Base-by-base conservation (phyloP, 2,329 filamentous ascomycete genomes). In the Claviceps sp. region DNA sequence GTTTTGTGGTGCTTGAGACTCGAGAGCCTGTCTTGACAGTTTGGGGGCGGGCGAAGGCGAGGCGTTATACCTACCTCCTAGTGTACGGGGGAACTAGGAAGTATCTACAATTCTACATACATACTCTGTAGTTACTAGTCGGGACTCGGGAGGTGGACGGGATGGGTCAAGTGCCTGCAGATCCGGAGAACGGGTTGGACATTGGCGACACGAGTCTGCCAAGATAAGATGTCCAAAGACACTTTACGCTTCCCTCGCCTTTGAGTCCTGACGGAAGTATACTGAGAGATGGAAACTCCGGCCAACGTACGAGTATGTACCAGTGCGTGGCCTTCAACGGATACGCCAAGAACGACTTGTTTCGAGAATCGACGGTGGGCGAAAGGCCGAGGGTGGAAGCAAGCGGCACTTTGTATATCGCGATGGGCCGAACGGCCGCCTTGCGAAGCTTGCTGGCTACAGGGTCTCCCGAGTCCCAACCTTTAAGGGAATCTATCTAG, bases 101-200 rank as follows among this genome's bases (percentile, higher is more conserved):
- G 41, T 43, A 43, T 16, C 19, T 43, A 43, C 19, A 19, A 19
- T 19, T 10, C 5, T 41, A 42, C 17, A 19, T 42, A n/a, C 17
- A 1, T 19, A 19, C 17, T 19, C 1, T 2, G 1, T 19, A 19
- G 17, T 19, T 19, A 19, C 17, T 19, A 19, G 19, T 19, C 19
- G 19, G 19, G 19, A 19, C 19, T 19, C 19, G 16, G n/a, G 41
- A 43, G 46, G 22, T 47, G 30, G 50, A 49, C 41, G 46, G 44
- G 49, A 53, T 48, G 55, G 52, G 54, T 40, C 43, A 46, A 56
- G 54, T 58, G 54, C 57, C 57, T 60, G 56, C 57, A 59, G 57
- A 56, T 59, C 56, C 57, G 50, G 52, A 47, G 51, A 44, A 52
- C 54, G 55, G 51, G 4, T 52, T 41, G 47, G 46, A 52, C 51